Evolutionary conservation across 805 yeast species (phyloP), one percentile per base, ranked within the genome.

Genomic region (Metschnikowia reukaufii): DNA sequence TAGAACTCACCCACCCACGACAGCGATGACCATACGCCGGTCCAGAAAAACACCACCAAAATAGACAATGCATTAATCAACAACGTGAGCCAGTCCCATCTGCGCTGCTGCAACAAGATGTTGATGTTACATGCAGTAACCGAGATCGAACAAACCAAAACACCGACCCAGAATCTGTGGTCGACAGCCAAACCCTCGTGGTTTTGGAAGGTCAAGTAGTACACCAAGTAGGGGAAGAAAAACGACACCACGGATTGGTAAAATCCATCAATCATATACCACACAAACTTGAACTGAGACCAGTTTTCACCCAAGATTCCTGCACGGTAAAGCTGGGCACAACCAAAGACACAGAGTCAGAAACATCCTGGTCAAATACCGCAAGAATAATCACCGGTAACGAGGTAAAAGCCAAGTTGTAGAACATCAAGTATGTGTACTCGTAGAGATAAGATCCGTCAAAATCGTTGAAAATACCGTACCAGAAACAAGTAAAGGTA

Each of bases 401-500:
- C 3, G 95, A 86, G 0, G 96, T 87, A 60, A 84, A 87, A 2
- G 91, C 92, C 77, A 87, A 77, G 60, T 83, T 86, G 67, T 85
- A 87, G 62, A 87, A 86, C 84, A 82, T 86, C 72, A 86, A 69
- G 59, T 78, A 85, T 18, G 95, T 87, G 68, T 77, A 87, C 72
- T 87, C 94, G 58, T 79, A 84, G 52, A 87, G 68, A 57, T 87
- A 87, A 1, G 91, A 72, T 20, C 96, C 96, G 68, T 87, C 95
- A 61, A 83, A 87, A 62, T 86, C 72, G 61, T 74, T 77, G 69
- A 73, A 85, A 47, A 86, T 76, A 60, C 92, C 91, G 61, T 79
- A 87, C 92, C 94, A 87, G 63, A 86, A 86, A 52, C 84, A 70
- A 0, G 94, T 81, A 55, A 86, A 62, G 0, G 88, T 79, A 71